Evolutionary conservation across 2,329 filamentous ascomycete genomes (phyloP).

Genomic region (Hymenotorrendiella dingleyae): DNA sequence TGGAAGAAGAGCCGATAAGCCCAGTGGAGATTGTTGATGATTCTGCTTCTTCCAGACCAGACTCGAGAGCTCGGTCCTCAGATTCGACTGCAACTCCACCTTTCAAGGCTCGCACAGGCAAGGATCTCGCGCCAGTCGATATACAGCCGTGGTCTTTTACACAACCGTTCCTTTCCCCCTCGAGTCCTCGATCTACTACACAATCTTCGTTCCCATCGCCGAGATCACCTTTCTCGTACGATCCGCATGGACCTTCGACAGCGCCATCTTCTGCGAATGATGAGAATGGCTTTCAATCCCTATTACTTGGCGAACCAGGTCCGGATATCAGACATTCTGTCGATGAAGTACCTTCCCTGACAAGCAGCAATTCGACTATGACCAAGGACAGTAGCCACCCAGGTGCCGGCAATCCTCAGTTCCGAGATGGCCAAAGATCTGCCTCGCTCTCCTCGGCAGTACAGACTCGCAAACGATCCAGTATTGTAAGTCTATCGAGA

Average conservation of each 20-base stretch:
- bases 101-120: slow-evolving; percentile 21
- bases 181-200: slow-evolving; percentile 60
- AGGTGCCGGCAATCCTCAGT: slow-evolving; percentile 35
- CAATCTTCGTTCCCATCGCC: slow-evolving; percentile 55
- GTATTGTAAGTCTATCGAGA: slow-evolving; percentile 69
- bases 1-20: slow-evolving; percentile 42
- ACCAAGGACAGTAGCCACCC: slow-evolving; percentile 55
- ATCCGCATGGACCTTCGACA: slow-evolving; percentile 67
- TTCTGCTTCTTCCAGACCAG: slow-evolving; percentile 31
- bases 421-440: slow-evolving; percentile 52
- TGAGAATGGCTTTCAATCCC: slow-evolving; percentile 63
- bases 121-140: slow-evolving; percentile 47
- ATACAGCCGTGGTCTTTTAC: slow-evolving; percentile 38
- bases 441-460: slow-evolving; percentile 56
- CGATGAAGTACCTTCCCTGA: slow-evolving; percentile 68
- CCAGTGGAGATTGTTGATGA: slow-evolving; percentile 36
- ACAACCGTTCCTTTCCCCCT: slow-evolving; percentile 41
- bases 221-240: slow-evolving; percentile 61
- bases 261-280: slow-evolving; percentile 69
- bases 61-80: slow-evolving; percentile 31
- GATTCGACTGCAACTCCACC: slow-evolving; percentile 29
- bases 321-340: slow-evolving; percentile 66
- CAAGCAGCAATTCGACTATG: slow-evolving; percentile 73
- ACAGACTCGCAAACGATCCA: slow-evolving; percentile 66
- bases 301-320: slow-evolving; percentile 67